Evolutionary conservation across 768 basidiomycete genomes (phyloP), one percentile per base, ranked within the genome.

Genomic region (Hygrocybe punicea): DNA sequence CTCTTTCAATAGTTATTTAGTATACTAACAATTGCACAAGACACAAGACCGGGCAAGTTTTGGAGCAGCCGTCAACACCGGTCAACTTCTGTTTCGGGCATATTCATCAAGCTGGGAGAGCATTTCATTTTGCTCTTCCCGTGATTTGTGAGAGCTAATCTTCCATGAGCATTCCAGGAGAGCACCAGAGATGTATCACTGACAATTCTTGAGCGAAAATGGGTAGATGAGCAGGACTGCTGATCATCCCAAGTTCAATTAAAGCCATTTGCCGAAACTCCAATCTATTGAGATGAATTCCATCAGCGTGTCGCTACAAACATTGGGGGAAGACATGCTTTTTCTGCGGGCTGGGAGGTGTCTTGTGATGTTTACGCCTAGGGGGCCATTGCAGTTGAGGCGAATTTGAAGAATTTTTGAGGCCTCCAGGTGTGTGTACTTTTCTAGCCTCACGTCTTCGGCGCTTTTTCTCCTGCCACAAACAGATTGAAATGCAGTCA

Each of bases 181-280:
- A 8, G 24, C 51, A 1, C 56, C 40, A 19, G 5, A n/a, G 11
- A 33, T 45, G 11, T 53, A 17, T 19, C 8, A 78, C 85, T 70
- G 60, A 89, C 87, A 90, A 89, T 33, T 81, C 74, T 54, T 78
- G 76, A 6, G 87, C 88, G 64, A 89, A 90, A 3, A 63, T 60
- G 2, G 81, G 71, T 3, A 87, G 69, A 42, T 87, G 80, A 10
- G 70, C 71, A 6, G 81, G 76, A 34, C 71, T 69, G 49, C 74
- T 76, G 63, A 91, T 81, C 68, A 84, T 77, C 9, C 83, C 85
- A 2, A 85, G 72, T 24, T 80, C 82, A 50, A 89, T 74, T 54
- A 91, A 75, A 1, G 87, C 88, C 45, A 73, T 72, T 64, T 82
- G 80, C 13, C 87, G 80, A 10, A 75, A 73, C 9, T 70, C 67